Conservation (phyloP, 164 flowering plant genomes). For the Stephania japonica region DNA sequence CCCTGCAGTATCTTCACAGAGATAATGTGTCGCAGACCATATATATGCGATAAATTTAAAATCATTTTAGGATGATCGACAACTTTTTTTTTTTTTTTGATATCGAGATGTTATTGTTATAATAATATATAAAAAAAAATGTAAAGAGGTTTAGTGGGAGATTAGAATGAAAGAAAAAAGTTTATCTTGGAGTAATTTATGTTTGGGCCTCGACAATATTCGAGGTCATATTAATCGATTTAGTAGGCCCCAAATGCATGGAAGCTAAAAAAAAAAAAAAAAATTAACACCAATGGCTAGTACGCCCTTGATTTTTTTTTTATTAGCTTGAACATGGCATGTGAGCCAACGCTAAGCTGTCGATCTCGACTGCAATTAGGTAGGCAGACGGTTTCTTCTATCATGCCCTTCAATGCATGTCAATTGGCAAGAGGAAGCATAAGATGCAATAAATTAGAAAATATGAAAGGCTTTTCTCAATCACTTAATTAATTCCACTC, state of each 20-base stretch:
- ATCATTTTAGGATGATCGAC: no score
- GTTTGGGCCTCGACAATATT: background rate
- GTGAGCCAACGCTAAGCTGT: background rate
- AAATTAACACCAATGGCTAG: background rate
- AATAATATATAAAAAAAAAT: no score
- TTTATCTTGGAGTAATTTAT: no score
- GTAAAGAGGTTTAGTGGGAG: background rate
- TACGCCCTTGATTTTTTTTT: background rate
- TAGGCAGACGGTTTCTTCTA: background rate
- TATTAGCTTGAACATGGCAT: background rate
- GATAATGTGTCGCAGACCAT: background rate
- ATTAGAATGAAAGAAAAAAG: no score
- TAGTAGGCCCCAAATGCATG: background rate
- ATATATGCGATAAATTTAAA: no score
- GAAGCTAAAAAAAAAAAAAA: background rate
- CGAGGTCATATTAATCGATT: background rate
- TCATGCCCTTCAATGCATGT: background rate
- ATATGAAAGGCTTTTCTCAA: no score
- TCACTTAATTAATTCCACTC: no score
- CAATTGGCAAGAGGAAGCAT: background rate
- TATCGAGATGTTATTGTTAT: no score
- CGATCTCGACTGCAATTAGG: background rate
- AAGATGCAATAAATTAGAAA: background rate
- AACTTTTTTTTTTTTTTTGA: no score
- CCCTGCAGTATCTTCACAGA: background rate